Evolutionary conservation across 1,284 basidiomycete species (phyloP).

Genomic region (Moniliophthora roreri): DNA sequence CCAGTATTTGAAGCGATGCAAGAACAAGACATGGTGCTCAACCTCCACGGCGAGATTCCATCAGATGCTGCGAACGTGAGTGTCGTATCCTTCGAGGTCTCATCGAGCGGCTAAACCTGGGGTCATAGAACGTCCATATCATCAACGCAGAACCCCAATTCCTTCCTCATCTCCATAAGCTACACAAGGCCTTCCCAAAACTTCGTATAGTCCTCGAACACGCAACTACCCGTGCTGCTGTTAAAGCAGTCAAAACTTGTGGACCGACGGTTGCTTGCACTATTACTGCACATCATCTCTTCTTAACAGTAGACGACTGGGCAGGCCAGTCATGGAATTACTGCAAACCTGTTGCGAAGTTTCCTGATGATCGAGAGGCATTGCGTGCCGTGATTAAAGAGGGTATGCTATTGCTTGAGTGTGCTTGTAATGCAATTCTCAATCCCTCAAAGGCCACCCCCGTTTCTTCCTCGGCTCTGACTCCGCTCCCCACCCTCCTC

Average conservation of each 20-base stretch:
- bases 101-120: constrained; percentile 8
- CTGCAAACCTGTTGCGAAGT: constrained; percentile 99
- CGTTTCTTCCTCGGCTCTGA: constrained; percentile 99
- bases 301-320: constrained; percentile 95
- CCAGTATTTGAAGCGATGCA: constrained; percentile 96
- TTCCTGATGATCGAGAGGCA: constrained; percentile 87
- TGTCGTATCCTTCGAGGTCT: constrained; percentile 11
- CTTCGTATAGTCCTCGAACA: constrained; percentile 98
- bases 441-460: constrained; percentile 66
- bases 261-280: constrained; percentile 93
- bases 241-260: constrained; percentile 87
- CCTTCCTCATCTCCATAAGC: constrained; percentile 82
- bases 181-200: constrained; percentile 87
- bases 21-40: constrained; percentile 90
- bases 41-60: constrained; percentile 97
- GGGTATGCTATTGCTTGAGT: constrained; percentile 44
- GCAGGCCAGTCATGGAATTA: constrained; percentile 96
- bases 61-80: constrained; percentile 80
- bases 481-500: constrained; percentile 89
- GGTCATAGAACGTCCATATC: constrained; percentile 82
- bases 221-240: constrained; percentile 94
- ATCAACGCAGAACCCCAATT: constrained; percentile 94
- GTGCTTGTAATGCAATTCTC: neutral
- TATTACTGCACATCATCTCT: constrained; percentile 97
- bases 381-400: constrained; percentile 80